Evolutionary conservation across 1,139 yeast species (phyloP), one percentile per base, ranked within the genome.

Genomic region (Casaregolazyma lundiana): DNA sequence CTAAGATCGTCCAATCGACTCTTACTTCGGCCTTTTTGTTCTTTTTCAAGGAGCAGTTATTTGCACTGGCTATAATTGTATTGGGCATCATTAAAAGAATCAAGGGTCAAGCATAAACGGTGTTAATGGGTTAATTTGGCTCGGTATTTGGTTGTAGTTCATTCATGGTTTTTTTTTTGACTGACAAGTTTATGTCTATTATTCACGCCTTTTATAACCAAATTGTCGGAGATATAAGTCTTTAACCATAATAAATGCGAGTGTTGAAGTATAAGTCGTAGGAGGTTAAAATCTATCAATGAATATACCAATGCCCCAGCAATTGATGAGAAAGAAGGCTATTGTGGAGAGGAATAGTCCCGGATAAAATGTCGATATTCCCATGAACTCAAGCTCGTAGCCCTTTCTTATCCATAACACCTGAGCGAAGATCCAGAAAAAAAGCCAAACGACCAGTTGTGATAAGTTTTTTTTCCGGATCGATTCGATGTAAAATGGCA

Each of bases 1-100:
- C 90, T 45, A 90, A 90, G 68, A 73, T 90, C 51, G 64, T 83
- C 26, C 97, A 90, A 67, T 81, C 92, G 48, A 88, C 90, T 46
- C 64, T 84, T 49, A 87, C 95, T 38, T 94, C 96, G 4, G 97
- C 96, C 1, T 85, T 90, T 60, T 73, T 90, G 59, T 90, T 90
- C 64, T 86, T 83, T 65, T 89, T 90, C 68, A 90, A 90, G 69
- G 97, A 90, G 64, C 92, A 86, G 65, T 75, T 89, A 29, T 67
- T 63, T 50, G 50, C 65, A 19, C 51, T 63, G 35, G 68, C 70
- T 22, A 38, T 66, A 7, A 50, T 56, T 8, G 22, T 66, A 32
- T 51, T 65, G 30, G 59, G 59, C 2, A 43, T 64, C 21, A 29
- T 62, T 35, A 57, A 65, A 43, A 44, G 41, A 35, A 35, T 57